Percentiles rank a stretch among this genome's conserved stretches.
phyloP scores from a whole-genome alignment of 768 basidiomycete genomes.

The Dioszegia crocea region DNA sequence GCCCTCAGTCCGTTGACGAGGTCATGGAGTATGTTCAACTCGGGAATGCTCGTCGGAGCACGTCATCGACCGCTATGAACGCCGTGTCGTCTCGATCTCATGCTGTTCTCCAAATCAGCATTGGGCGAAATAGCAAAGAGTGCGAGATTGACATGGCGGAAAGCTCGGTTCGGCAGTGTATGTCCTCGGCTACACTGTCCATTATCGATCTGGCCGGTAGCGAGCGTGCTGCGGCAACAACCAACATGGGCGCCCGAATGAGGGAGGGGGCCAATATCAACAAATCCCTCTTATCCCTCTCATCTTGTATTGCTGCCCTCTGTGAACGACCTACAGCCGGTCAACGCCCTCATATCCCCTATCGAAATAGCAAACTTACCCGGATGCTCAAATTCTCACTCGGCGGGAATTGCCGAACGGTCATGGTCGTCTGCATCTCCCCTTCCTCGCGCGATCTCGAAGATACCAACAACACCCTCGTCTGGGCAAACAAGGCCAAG shows the following conservation, averaged over 20 bases:
- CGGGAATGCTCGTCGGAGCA: slow-evolving; percentile 82
- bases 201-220: slow-evolving; percentile 98
- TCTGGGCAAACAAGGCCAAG: slow-evolving; percentile 96
- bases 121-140: slow-evolving; percentile 71
- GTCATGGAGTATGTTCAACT: slow-evolving; percentile 88
- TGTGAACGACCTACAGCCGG: slow-evolving; percentile 69
- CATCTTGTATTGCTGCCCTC: slow-evolving; percentile 97
- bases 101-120: slow-evolving; percentile 92
- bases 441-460: slow-evolving; percentile 95
- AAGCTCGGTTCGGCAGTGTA: slow-evolving; percentile 57
- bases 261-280: slow-evolving; percentile 99
- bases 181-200: slow-evolving; percentile 70
- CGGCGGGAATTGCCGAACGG: slow-evolving; percentile 97
- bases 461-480: slow-evolving; percentile 95
- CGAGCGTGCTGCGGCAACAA: slow-evolving; percentile 91
- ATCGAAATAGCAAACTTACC: slow-evolving; percentile 97
- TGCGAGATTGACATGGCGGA: slow-evolving; percentile 73
- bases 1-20: slow-evolving; percentile 77
- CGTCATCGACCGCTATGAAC: slow-evolving; percentile 93
- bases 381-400: slow-evolving; percentile 95
- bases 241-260: slow-evolving; percentile 97
- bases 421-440: slow-evolving; percentile 97
- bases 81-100: slow-evolving; percentile 95
- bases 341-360: slow-evolving; percentile 83
- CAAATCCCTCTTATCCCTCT: slow-evolving; percentile 92